Evolutionary conservation across 1,284 basidiomycete species (phyloP).

Genomic region (Pyrrhoderma lamaoense): DNA sequence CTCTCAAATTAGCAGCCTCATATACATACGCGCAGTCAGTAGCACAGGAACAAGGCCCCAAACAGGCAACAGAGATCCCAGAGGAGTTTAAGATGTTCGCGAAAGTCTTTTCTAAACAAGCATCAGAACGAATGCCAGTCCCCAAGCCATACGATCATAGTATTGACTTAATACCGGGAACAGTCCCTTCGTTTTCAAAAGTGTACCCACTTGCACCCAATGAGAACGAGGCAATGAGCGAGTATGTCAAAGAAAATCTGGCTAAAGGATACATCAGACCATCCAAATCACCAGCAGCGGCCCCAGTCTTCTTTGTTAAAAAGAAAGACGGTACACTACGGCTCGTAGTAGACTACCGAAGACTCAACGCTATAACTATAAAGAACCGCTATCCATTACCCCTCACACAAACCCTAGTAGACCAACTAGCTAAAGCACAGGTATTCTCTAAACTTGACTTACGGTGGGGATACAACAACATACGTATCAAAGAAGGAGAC

Average conservation of each 20-base stretch:
- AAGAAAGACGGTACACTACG: conserved; percentile 37
- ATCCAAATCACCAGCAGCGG: conserved; percentile 30
- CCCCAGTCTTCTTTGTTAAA: conserved; percentile 39
- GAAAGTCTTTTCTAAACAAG: neutral
- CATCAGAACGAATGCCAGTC: neutral
- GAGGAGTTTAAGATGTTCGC: neutral
- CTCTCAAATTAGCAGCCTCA: too few relatives aligned
- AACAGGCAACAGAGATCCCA: too few relatives aligned
- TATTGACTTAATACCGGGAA: neutral
- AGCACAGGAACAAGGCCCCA: too few relatives aligned
- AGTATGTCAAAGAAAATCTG: conserved; percentile 34
- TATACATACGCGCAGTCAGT: too few relatives aligned
- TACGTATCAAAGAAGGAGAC: conserved; percentile 16
- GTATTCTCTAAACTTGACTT: conserved; percentile 30
- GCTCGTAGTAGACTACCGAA: conserved; percentile 37
- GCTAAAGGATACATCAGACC: conserved; percentile 27
- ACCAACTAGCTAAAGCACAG: conserved; percentile 23
- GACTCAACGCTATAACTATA: conserved; percentile 33
- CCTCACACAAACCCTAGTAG: conserved; percentile 32
- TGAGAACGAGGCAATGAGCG: conserved; percentile 21
- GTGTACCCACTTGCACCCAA: neutral
- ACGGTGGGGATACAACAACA: conserved; percentile 23
- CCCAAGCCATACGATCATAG: neutral
- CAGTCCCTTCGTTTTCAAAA: neutral
- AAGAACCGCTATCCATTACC: conserved; percentile 36